Evolutionary conservation across 2,329 filamentous ascomycete species (phyloP).

Genomic region (Cordyceps cateniannulata): DNA sequence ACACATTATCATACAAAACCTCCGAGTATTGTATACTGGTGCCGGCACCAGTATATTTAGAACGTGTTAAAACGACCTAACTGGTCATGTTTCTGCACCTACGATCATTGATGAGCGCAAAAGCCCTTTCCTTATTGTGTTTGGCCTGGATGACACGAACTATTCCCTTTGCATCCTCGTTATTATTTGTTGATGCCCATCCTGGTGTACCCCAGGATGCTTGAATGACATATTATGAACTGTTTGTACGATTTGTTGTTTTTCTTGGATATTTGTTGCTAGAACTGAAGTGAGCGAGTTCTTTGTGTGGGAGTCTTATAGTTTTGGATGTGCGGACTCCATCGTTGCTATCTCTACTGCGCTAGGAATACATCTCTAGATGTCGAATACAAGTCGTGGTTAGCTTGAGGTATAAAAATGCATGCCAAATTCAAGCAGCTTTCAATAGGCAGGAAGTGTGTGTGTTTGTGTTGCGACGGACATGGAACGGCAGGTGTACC

Average conservation of each 20-base stretch:
- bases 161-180: not conserved
- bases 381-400: too few relatives aligned
- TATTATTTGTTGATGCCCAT: not conserved
- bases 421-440: too few relatives aligned
- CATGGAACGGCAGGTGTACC: too few relatives aligned
- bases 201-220: not conserved
- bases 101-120: slow-evolving; percentile 1
- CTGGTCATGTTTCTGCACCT: not conserved
- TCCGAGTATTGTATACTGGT: not conserved
- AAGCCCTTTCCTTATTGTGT: slow-evolving; percentile 1
- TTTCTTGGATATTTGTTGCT: not conserved
- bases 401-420: too few relatives aligned
- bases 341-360: too few relatives aligned
- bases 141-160: not conserved
- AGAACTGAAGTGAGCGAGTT: not conserved
- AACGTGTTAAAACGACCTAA: not conserved
- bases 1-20: not conserved
- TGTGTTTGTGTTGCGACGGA: too few relatives aligned
- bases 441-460: too few relatives aligned
- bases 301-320: not conserved
- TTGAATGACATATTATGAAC: slow-evolving; percentile 8
- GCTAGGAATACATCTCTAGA: too few relatives aligned
- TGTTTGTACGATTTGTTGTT: not conserved
- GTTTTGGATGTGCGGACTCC: too few relatives aligned
- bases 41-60: slow-evolving; percentile 4